Base-by-base conservation (phyloP, 129 eudicot genomes). In the Centaurea solstitialis region DNA sequence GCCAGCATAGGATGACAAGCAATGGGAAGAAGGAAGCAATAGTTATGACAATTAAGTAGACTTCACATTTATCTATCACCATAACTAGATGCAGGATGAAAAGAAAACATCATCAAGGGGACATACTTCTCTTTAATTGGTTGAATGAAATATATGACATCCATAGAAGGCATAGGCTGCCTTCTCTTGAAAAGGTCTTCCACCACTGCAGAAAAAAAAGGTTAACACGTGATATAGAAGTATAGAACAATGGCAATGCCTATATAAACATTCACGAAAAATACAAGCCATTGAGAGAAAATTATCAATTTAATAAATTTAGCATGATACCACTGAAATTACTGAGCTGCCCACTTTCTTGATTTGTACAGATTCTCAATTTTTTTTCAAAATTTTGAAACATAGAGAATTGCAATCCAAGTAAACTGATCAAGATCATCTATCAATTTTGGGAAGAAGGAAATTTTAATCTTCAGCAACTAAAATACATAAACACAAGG, bases 121-220 rank as follows among this genome's bases (percentile, higher is more conserved):
- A 15, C 73, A 37, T 92, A 94, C 98, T 94, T 94, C 89, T 94
- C 97, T 79, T 90, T 92, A 59, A 94, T 40, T 73, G 98, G 98
- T 74, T 94, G 98, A 41, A 94, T 89, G 89, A 90, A 94, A 71
- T 94, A 94, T 79, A 94, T 86, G 12, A 86, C 96, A 90, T 92
- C 98, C 97, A 94, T 80, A 69, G 98, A 87, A 21, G 97, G 97
- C 91, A 94, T 72, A 68, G 98, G 98, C 73, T 94, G 92, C 87
- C 98, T 86, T 88, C 98, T 87, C 87, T 88, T 92, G 71, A 90
- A 94, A 74, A 94, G 91, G 85, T 94, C 98, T 87, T 94, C 98
- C 79, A 94, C 98, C 96, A 94, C 98, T 94, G 89, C 86, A 84
- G 23, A n/a, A 66, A 0, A 37, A 83, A 70, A 74, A 57, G 50